Evolutionary conservation across 495 filamentous ascomycete genomes (phyloP).

Genomic region (Durotheca rogersii): DNA sequence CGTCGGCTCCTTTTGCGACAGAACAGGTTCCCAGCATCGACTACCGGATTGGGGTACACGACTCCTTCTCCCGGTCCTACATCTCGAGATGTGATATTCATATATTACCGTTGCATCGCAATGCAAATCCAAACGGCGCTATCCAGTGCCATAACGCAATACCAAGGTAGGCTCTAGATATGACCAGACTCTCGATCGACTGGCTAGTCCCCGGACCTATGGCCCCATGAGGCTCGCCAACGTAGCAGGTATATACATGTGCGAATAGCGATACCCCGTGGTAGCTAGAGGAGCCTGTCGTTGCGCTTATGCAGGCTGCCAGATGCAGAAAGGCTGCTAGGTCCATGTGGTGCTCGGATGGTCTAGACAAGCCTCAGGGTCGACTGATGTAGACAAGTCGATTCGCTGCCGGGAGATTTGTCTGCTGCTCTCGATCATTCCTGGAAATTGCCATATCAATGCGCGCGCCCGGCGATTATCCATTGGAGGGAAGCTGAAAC

Average conservation of each 20-base stretch:
- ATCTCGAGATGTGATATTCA: constrained; percentile 39
- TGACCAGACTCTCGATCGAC: constrained; percentile 2
- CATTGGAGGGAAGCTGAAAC: constrained; percentile 29
- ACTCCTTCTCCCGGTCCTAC: constrained; percentile 19
- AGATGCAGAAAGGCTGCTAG: constrained; percentile 8
- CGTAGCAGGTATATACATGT: constrained; percentile 5
- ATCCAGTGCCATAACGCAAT: constrained; percentile 22
- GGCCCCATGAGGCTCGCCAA: constrained; percentile 7
- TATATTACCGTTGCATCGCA: constrained; percentile 26
- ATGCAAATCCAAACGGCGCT: constrained; percentile 15
- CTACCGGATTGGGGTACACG: constrained; percentile 26
- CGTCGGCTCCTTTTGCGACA: constrained; percentile 15
- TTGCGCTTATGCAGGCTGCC: constrained; percentile 29
- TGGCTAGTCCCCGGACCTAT: constrained; percentile 1
- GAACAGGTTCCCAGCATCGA: constrained; percentile 25
- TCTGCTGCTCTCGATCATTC: constrained; percentile 11
- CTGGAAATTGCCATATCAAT: constrained; percentile 32
- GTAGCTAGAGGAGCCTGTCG: constrained; percentile 14
- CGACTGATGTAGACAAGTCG: constrained; percentile 3
- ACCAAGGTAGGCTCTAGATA: constrained; percentile 10
- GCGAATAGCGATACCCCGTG: constrained; percentile 9
- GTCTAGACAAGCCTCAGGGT: constrained; percentile 11
- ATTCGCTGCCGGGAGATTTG: constrained; percentile 26
- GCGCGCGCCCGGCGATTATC: constrained; percentile 23
- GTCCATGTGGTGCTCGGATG: constrained; percentile 11